These are phyloP conservation scores for Furcasterigmium sp. DNA, from an alignment of 2,329 filamentous ascomycete species.

Conservation along the genomic window DNA sequence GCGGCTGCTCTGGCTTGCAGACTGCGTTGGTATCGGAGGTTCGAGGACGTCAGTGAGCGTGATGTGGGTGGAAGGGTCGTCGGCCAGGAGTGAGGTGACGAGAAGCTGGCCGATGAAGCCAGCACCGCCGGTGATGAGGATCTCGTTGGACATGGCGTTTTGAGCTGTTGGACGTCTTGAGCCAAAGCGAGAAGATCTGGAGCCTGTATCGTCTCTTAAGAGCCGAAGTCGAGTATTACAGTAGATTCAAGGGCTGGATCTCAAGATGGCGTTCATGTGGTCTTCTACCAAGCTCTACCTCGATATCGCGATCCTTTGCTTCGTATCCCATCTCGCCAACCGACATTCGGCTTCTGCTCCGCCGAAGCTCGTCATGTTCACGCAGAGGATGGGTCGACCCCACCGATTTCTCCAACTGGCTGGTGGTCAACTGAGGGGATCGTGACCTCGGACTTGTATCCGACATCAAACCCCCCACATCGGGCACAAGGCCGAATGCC, in stretches of 20 bases:
- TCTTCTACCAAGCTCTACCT: no score
- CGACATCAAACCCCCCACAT: neutral
- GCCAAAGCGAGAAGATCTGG: neutral
- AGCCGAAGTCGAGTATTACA: no score
- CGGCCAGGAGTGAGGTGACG: conserved; percentile 46
- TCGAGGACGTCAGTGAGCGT: conserved; percentile 51
- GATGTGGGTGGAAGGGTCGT: conserved; percentile 31
- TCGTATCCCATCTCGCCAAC: no score
- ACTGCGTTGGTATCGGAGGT: conserved; percentile 37
- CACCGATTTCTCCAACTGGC: no score
- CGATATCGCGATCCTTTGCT: no score
- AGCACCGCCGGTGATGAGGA: conserved; percentile 59
- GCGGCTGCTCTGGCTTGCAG: conserved; percentile 16
- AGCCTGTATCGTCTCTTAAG: no score
- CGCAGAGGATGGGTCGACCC: no score
- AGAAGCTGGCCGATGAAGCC: conserved; percentile 62
- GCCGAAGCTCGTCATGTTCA: no score
- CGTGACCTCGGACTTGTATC: neutral
- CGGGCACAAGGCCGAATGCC: conserved; percentile 7
- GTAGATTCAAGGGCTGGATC: no score
- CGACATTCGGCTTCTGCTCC: no score
- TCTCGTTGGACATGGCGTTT: conserved; percentile 17
- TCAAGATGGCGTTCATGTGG: no score
- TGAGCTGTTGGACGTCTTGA: neutral
- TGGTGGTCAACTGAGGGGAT: no score